These are phyloP conservation scores for Ceratobasidium sp. DNA, from an alignment of 1,284 basidiomycete species.

Conservation along the genomic window DNA sequence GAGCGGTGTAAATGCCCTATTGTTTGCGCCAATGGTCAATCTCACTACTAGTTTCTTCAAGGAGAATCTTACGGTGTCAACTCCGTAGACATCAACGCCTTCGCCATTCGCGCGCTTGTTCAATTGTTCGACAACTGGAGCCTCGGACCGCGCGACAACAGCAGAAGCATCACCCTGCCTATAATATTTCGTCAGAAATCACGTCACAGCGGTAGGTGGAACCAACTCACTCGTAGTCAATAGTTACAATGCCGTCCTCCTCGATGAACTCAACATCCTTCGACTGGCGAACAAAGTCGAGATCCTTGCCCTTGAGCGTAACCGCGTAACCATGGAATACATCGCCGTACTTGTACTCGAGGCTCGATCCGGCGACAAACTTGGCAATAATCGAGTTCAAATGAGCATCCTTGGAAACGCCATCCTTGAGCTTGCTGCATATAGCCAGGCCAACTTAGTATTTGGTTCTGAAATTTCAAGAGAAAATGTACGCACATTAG, in stretches of 20 bases:
- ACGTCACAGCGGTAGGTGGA: too few relatives aligned
- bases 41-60: too few relatives aligned
- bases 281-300: constrained; percentile 38
- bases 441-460: neutral
- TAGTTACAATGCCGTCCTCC: constrained; percentile 33
- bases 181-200: neutral
- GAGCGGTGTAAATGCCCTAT: constrained; percentile 38
- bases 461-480: neutral
- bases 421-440: constrained; percentile 30
- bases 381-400: constrained; percentile 3
- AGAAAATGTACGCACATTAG: constrained; percentile 14
- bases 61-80: constrained; percentile 45
- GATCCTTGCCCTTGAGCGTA: constrained; percentile 23
- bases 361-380: constrained; percentile 5
- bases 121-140: neutral
- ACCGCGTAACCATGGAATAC: constrained; percentile 48
- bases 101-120: constrained; percentile 14
- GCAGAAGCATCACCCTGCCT: constrained; percentile 4
- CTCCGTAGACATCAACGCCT: constrained; percentile 44
- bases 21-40: neutral
- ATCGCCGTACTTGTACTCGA: constrained; percentile 41
- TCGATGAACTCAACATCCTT: constrained; percentile 47
- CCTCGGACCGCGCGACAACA: neutral
- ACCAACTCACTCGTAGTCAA: constrained; percentile 14
- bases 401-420: constrained; percentile 10